Evolutionary conservation across 768 basidiomycete species (phyloP), one percentile per base, ranked within the genome.

Genomic region (Mycena crocata): DNA sequence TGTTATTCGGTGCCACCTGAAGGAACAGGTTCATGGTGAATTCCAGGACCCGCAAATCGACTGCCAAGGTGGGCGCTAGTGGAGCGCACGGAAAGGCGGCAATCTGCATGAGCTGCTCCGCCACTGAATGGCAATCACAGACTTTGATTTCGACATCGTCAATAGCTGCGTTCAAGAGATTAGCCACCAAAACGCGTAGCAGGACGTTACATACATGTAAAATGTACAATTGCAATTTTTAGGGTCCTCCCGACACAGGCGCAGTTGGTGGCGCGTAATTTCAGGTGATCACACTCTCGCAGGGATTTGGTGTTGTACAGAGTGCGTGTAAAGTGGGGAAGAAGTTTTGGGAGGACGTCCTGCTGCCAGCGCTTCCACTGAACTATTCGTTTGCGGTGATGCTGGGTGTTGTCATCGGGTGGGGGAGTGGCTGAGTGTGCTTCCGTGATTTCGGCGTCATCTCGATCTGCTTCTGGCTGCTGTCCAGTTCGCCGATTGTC

Each of bases 321-420:
- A 14, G 44, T 12, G 24, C 26, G n/a, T 10, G 24, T 28, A 5
- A 40, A 42, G 14, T 40, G 24, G 9, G 39, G 37, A 7, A 56
- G 21, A 12, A 56, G 40, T 2, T 26, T 23, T 28, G 55, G 55
- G 13, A 56, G 30, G 5, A 56, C 40, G 1, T 28, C 26, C 13
- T 14, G 24, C 19, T 56, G 55, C 55, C 55, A 56, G 21, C 55
- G 55, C 28, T 44, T 4, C 55, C 55, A 56, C 14, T 57, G 55
- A 2, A 42, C 30, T 5, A 6, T 42, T 9, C 55, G 55, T n/a
- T 57, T 57, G 55, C 42, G 55, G 3, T 30, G 40, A 44, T 57
- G 40, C 23, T 44, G 19, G 4, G 12, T n/a, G 5, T 15, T 39
- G 17, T 24, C 26, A 4, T 13, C 17, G 5, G 40, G 55, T 30